Evolutionary conservation across 768 basidiomycete species (phyloP), one percentile per base, ranked within the genome.

Genomic region (Cyclocybe aegerita): DNA sequence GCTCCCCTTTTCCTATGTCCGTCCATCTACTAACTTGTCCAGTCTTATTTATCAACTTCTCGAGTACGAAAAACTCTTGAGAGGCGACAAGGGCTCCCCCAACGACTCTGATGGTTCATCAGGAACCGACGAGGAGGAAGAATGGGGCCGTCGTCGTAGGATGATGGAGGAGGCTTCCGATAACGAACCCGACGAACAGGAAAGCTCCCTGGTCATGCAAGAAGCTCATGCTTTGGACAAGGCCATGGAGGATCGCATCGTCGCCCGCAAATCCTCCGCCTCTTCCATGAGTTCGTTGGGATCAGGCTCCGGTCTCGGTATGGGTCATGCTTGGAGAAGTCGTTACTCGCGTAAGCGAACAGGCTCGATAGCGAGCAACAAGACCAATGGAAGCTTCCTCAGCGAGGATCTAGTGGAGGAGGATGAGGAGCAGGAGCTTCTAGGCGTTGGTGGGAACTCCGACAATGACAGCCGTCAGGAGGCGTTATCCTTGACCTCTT

Each of bases 21-120:
- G 42, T 40, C 45, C 40, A 47, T 49, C 43, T 12, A 54, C 60
- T 59, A 50, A 59, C 41, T 49, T 57, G 36, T 53, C 44, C 60
- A 93, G 92, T 50, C 83, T 95, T 65, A 93, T 95, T 71, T 94
- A 94, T 77, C 93, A 95, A 71, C 76, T 96, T 39, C 75, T 93
- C 60, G 93, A 95, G 65, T 96, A 94, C 68, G 92, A 94, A 67
- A 88, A 90, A 54, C 78, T 76, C 44, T 71, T 90, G 49, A 80
- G 78, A 58, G 70, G 76, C 37, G 77, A 75, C 48, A 67, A 69
- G 49, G 60, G 65, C 15, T 53, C 55, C 33, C 59, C 82, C 4
- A 78, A 78, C 43, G 75, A 69, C 39, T 88, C 82, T 39, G 85
- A 84, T 53, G 69, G 65, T 12, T 79, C 82, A 35, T 81, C 79